A percentile compares a stretch with the other conserved stretches of the same genome.
Conservation (phyloP, 2,329 filamentous ascomycete genomes). For the Ophiostoma pallidulum region DNA sequence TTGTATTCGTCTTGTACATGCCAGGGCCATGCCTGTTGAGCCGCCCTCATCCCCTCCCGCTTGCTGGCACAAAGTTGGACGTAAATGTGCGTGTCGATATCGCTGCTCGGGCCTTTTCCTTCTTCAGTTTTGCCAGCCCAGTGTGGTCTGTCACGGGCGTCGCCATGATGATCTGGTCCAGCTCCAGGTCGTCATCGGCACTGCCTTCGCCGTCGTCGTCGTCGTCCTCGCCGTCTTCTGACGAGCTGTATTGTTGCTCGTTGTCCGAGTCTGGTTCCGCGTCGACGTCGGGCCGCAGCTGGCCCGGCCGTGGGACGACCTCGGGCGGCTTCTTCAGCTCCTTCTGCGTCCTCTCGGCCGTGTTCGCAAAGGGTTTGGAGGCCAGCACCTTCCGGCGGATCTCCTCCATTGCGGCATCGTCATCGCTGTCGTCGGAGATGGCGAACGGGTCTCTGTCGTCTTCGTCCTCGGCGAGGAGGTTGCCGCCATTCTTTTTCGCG, state of each 20-base stretch:
- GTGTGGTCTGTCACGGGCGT: constrained; percentile 81
- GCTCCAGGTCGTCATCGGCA: constrained; percentile 62
- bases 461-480: constrained; percentile 32
- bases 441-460: constrained; percentile 56
- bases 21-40: too few relatives aligned
- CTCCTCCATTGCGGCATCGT: constrained; percentile 72
- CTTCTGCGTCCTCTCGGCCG: constrained; percentile 26
- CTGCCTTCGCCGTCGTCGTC: constrained; percentile 31
- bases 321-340: constrained; percentile 47
- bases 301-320: constrained; percentile 51
- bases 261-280: constrained; percentile 65
- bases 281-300: constrained; percentile 51
- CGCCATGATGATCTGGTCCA: constrained; percentile 88
- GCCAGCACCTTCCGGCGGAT: constrained; percentile 81
- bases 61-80: constrained; percentile 39
- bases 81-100: constrained; percentile 43
- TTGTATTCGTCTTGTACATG: too few relatives aligned
- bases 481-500: too few relatives aligned
- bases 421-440: constrained; percentile 71
- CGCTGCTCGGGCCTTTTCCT: constrained; percentile 40
- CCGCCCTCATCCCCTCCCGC: constrained; percentile 32
- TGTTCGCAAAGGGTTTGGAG: constrained; percentile 76
- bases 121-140: constrained; percentile 51
- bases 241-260: constrained; percentile 12
- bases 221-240: background rate